Base-by-base conservation (phyloP, 345 rosid species). In the Noccaea bulbosa region DNA sequence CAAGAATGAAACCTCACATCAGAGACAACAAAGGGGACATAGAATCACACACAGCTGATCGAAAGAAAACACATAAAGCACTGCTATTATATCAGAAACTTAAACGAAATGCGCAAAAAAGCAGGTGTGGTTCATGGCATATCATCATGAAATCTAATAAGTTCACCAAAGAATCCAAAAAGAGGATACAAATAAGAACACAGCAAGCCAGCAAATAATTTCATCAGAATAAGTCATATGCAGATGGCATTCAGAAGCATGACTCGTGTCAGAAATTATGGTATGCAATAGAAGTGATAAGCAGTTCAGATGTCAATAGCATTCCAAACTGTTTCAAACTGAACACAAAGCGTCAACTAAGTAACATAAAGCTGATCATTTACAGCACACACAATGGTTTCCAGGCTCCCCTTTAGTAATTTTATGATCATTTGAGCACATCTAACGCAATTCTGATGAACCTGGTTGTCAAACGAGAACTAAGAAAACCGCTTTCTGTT, bases 371-470 rank as follows among this genome's bases (percentile, higher is more conserved):
- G 43, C 71, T 46, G 65, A 47, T 65, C 44, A 72, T 55, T 37
- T 55, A 64, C 43, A 71, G 65, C 7, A 56, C 30, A 10, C 46
- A 72, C 60, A 49, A 60, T 27, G 51, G 74, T 69, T 35, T 70
- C 71, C 71, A 56, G 43, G 64, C 41, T 47, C 65, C 59, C 64
- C 41, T 37, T 45, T 15, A 45, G 57, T 35, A 54, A 47, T 53
- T 63, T 45, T 70, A 53, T 34, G 35, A 40, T 38, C 63, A 51
- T 43, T 11, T 6, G 32, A 38, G 70, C 57, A 55, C 43, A 64
- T 15, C 48, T 45, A 52, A 30, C 30, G 30, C 30, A 27, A 27
- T 27, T 27, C 4, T 4, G 30, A 27, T 27, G 30, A 27, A 27
- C 30, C 3, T 27, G 30, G 30, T 27, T 27, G 30, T 27, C 30